Percentiles rank a stretch among this genome's conserved stretches.
These are phyloP conservation scores for Haplosporangium sp. DNA, from an alignment of 371 early-diverging fungal genomes.

Conservation along the genomic window DNA sequence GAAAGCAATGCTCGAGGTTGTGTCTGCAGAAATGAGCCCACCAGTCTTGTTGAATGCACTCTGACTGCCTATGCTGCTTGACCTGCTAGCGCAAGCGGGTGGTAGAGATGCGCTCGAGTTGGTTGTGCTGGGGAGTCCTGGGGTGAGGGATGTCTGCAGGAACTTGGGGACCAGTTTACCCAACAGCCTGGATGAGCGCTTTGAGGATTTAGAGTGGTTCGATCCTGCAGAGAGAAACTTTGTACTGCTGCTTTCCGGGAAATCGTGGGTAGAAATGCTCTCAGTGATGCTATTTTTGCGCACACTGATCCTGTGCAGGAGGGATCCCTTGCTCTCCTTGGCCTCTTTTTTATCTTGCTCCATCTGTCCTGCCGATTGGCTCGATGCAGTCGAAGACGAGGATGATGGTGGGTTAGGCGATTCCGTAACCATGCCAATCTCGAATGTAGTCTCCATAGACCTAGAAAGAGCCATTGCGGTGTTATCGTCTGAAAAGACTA, in stretches of 20 bases:
- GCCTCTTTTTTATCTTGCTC: conserved; percentile 18
- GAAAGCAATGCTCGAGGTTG: background rate
- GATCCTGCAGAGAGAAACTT: conserved; percentile 16
- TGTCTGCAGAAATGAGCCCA: background rate
- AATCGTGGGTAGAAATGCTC: conserved; percentile 8
- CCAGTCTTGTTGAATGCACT: background rate
- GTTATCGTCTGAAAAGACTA: too few species aligned
- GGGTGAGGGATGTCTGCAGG: conserved; percentile 19
- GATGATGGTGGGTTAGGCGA: conserved; percentile 7
- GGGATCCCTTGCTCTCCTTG: conserved; percentile 19
- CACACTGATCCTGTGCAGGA: conserved; percentile 31
- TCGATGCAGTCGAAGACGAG: conserved; percentile 1
- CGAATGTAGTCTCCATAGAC: background rate
- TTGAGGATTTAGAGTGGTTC: conserved; percentile 11
- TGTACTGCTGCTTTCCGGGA: conserved; percentile 12
- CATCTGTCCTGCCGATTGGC: background rate
- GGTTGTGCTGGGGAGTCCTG: background rate
- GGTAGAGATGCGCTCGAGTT: conserved; percentile 7
- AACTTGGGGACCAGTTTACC: conserved; percentile 49
- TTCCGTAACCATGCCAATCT: background rate
- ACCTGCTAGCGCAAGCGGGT: conserved; percentile 21
- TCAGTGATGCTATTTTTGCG: conserved; percentile 45
- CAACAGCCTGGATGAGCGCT: conserved; percentile 38
- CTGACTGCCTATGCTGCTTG: conserved; percentile 19
- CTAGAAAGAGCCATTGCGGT: background rate